Evolutionary conservation across 129 eudicot species (phyloP).

Genomic region (Lonicera japonica): DNA sequence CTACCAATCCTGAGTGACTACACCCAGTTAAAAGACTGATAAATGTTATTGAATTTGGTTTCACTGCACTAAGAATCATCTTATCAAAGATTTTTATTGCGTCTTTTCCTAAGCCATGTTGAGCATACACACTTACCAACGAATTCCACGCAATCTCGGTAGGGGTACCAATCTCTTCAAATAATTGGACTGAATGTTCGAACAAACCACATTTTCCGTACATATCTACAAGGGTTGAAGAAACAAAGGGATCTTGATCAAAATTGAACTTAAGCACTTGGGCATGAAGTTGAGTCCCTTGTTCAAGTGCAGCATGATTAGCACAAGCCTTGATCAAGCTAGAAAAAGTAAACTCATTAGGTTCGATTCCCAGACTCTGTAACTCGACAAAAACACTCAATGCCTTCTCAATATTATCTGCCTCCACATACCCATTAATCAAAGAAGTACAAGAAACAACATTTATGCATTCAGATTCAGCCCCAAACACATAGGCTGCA

Average conservation of each 20-base stretch:
- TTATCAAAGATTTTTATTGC: constrained; percentile 22
- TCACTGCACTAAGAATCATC: constrained; percentile 19
- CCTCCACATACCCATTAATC: constrained; percentile 41
- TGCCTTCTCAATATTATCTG: constrained; percentile 34
- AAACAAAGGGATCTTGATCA: constrained; percentile 31
- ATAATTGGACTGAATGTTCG: constrained; percentile 27
- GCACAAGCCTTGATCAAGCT: constrained; percentile 50
- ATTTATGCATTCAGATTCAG: constrained; percentile 16
- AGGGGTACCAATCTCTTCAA: constrained; percentile 16
- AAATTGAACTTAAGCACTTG: constrained; percentile 27
- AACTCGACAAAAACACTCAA: constrained; percentile 26
- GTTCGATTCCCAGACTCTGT: constrained; percentile 24
- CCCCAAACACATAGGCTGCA: constrained; percentile 25
- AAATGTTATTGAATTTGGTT: constrained; percentile 40
- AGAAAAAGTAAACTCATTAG: constrained; percentile 43
- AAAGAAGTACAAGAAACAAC: constrained; percentile 42
- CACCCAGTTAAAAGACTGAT: constrained; percentile 37
- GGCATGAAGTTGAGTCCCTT: constrained; percentile 48
- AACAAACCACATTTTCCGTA: constrained; percentile 51
- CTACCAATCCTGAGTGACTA: constrained; percentile 38
- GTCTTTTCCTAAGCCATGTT: constrained; percentile 36
- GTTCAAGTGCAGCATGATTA: constrained; percentile 47
- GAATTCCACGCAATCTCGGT: constrained; percentile 38
- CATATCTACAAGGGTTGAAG: constrained; percentile 37
- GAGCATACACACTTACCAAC: constrained; percentile 36